Conservation (phyloP, 208 protist genomes). For the Leptomonas seymouri region DNA sequence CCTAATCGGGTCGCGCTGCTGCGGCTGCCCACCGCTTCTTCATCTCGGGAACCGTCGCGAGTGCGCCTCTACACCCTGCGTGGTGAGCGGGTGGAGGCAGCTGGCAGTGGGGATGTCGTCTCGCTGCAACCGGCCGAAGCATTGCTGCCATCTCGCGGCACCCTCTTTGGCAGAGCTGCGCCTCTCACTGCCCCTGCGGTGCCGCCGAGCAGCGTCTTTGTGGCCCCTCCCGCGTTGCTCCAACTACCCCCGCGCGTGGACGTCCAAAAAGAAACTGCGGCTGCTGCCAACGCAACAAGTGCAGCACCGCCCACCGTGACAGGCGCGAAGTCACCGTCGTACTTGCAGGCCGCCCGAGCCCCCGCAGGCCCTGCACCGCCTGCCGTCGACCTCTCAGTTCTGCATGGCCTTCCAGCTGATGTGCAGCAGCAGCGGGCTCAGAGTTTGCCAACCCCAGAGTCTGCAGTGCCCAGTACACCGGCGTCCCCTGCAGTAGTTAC, state of each 20-base stretch:
- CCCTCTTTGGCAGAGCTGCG: conserved; percentile 12
- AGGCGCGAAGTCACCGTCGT: not conserved
- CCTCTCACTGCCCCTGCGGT: conserved; percentile 40
- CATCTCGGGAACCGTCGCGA: not conserved
- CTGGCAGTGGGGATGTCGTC: conserved; percentile 2
- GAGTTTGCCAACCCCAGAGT: not conserved
- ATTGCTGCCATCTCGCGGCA: not conserved
- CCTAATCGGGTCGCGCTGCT: not conserved
- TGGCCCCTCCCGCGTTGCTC: conserved; percentile 48
- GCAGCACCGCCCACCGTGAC: not conserved
- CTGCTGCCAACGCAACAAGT: too few relatives aligned
- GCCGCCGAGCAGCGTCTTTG: conserved; percentile 64
- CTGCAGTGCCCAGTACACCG: not conserved
- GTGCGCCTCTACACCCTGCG: conserved; percentile 30
- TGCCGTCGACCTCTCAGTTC: conserved; percentile 18
- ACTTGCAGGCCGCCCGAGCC: conserved; percentile 25
- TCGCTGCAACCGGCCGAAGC: not conserved
- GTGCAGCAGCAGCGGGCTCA: not conserved
- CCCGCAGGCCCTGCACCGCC: conserved; percentile 13
- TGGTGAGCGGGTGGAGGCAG: conserved; percentile 10
- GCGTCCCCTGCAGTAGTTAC: not conserved
- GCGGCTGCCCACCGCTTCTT: conserved; percentile 2
- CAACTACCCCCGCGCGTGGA: conserved; percentile 10
- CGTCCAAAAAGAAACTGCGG: not conserved
- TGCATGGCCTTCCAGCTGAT: not conserved